Evolutionary conservation across 106 monocot genomes (phyloP).

Genomic region (Allium fistulosum): DNA sequence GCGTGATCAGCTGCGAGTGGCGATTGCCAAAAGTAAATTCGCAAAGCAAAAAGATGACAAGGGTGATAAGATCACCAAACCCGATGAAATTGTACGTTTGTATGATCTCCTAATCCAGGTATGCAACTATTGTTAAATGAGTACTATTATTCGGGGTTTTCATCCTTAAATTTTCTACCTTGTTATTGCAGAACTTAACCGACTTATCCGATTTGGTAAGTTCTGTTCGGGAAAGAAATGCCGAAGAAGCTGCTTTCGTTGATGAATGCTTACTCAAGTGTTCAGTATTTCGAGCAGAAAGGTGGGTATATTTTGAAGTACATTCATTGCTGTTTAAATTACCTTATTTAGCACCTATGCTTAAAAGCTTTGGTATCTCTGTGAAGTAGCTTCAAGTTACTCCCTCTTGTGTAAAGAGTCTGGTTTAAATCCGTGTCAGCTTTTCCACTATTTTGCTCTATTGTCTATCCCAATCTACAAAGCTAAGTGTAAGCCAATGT

Average conservation of each 20-base stretch:
- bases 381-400: too few species aligned
- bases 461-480: too few species aligned
- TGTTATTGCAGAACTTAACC: constrained; percentile 59
- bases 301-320: constrained; percentile 28
- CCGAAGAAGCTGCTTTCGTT: constrained; percentile 66
- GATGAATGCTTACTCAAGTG: constrained; percentile 75
- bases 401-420: too few species aligned
- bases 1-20: constrained; percentile 72
- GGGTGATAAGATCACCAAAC: constrained; percentile 75
- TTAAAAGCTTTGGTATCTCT: too few species aligned
- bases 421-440: too few species aligned
- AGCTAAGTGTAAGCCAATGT: too few species aligned
- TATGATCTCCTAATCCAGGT: constrained; percentile 99
- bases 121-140: constrained; percentile 3
- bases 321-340: too few species aligned
- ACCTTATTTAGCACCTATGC: too few species aligned
- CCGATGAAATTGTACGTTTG: constrained; percentile 95
- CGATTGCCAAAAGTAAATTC: constrained; percentile 80
- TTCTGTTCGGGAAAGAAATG: constrained; percentile 80
- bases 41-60: constrained; percentile 72
- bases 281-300: constrained; percentile 74
- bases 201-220: constrained; percentile 95
- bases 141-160: neutral
- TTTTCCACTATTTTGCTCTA: too few species aligned
- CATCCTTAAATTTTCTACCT: neutral